Evolutionary conservation across 306 rosid genomes (phyloP).

Genomic region (Rubus idaeus): DNA sequence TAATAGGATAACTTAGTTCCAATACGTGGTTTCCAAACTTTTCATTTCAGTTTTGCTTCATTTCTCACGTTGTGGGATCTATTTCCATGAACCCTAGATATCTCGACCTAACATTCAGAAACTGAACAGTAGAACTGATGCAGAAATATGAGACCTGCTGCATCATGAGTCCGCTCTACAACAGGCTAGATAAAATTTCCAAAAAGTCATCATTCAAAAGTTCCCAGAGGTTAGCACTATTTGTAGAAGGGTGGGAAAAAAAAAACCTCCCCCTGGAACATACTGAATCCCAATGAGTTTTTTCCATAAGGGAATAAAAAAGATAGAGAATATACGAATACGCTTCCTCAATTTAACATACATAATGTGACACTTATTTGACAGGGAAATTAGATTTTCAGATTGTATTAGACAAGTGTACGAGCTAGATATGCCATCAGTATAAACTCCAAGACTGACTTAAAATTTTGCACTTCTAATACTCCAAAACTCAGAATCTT

Average conservation of each 20-base stretch:
- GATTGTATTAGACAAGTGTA: background rate
- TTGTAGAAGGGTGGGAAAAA: background rate
- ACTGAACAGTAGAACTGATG: background rate
- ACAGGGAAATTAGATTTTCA: background rate
- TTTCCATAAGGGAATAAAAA: background rate
- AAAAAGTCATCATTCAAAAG: background rate
- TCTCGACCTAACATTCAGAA: background rate
- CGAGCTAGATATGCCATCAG: background rate
- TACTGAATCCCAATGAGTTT: background rate
- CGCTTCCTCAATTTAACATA: background rate
- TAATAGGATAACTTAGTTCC: background rate
- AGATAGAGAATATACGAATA: background rate
- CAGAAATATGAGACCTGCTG: background rate
- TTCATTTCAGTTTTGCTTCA: background rate
- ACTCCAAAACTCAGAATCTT: background rate
- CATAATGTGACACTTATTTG: background rate
- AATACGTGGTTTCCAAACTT: background rate
- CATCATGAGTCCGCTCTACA: background rate
- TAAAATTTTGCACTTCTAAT: background rate
- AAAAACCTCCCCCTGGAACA: background rate
- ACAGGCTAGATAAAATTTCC: background rate
- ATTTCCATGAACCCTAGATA: background rate
- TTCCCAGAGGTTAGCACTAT: background rate
- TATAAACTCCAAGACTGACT: background rate
- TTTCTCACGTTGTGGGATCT: background rate